Percentiles rank a stretch among this genome's conserved stretches.
These are phyloP conservation scores for Colletotrichum karsti DNA, from an alignment of 2,329 filamentous ascomycete genomes.

Conservation along the genomic window DNA sequence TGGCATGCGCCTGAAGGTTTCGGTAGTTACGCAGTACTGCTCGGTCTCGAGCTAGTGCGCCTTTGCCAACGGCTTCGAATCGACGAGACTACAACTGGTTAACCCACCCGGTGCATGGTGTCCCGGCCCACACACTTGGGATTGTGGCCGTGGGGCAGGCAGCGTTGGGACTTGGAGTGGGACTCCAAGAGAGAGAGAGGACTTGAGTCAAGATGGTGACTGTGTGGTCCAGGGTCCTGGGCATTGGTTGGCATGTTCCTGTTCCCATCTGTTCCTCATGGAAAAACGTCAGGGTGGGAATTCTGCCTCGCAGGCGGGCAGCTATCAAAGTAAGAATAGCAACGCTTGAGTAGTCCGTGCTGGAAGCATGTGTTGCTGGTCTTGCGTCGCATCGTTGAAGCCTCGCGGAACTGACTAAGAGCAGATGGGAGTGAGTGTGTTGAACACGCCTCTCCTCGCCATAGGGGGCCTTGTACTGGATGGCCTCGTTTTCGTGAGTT, in stretches of 20 bases:
- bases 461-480: not conserved
- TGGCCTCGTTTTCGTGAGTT: constrained; percentile 1
- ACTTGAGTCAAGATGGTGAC: constrained; percentile 20
- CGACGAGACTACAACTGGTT: constrained; percentile 2
- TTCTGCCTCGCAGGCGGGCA: too few species aligned
- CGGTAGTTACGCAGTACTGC: not conserved
- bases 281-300: constrained; percentile 18
- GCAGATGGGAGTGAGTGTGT: not conserved
- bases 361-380: too few species aligned
- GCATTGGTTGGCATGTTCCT: constrained; percentile 9
- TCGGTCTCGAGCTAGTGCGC: not conserved
- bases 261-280: constrained; percentile 16
- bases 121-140: constrained; percentile 17
- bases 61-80: constrained; percentile 2
- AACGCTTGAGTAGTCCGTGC: too few species aligned
- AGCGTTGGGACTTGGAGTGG: constrained; percentile 14
- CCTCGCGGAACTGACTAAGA: too few species aligned
- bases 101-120: constrained; percentile 5
- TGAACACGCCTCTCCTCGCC: not conserved
- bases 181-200: not conserved
- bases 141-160: constrained; percentile 20
- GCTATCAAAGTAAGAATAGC: too few species aligned
- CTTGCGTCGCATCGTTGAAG: too few species aligned
- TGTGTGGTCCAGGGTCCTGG: constrained; percentile 1
- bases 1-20: not conserved